Percentiles rank a stretch among this genome's conserved stretches.
Evolutionary conservation across 1,139 yeast species (phyloP).

Genomic region (Yamadazyma mexicana): DNA sequence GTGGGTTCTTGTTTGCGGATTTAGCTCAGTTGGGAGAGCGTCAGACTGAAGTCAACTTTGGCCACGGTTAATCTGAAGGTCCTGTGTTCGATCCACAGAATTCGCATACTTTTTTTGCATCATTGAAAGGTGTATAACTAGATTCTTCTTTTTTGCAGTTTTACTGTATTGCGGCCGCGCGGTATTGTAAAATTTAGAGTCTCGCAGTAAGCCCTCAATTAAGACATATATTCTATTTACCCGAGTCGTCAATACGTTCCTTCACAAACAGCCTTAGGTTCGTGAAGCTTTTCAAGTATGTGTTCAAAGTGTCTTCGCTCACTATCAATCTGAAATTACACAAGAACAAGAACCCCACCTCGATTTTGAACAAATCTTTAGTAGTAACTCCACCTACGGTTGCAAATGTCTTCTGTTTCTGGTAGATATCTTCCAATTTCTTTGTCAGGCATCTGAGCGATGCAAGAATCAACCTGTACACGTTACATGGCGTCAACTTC

Average conservation of each 20-base stretch:
- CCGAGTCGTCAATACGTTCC: conserved; percentile 9
- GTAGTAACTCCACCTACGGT: conserved; percentile 46
- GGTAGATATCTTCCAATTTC: conserved; percentile 44
- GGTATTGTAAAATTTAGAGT: too few species aligned
- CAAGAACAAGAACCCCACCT: conserved; percentile 42
- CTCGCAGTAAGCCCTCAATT: too few species aligned
- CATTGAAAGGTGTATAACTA: too few species aligned
- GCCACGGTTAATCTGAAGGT: conserved; percentile 50
- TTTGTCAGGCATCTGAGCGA: conserved; percentile 48
- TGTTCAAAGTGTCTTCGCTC: conserved; percentile 34
- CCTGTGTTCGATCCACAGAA: conserved; percentile 60
- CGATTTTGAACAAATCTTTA: conserved; percentile 39
- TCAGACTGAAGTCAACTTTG: conserved; percentile 48
- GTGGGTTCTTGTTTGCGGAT: conserved; percentile 24
- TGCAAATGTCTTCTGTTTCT: conserved; percentile 43
- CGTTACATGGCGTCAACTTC: conserved; percentile 34
- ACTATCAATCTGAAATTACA: conserved; percentile 41
- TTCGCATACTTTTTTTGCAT: conserved; percentile 29
- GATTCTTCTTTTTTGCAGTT: too few species aligned
- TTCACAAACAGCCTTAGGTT: conserved; percentile 12
- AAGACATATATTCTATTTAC: too few species aligned
- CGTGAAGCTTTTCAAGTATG: conserved; percentile 24
- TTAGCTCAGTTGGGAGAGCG: conserved; percentile 61
- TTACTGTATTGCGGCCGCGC: too few species aligned
- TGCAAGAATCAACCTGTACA: conserved; percentile 40